Evolutionary conservation across 169 alveolate species (phyloP).

Genomic region (Eimeria necatrix): DNA sequence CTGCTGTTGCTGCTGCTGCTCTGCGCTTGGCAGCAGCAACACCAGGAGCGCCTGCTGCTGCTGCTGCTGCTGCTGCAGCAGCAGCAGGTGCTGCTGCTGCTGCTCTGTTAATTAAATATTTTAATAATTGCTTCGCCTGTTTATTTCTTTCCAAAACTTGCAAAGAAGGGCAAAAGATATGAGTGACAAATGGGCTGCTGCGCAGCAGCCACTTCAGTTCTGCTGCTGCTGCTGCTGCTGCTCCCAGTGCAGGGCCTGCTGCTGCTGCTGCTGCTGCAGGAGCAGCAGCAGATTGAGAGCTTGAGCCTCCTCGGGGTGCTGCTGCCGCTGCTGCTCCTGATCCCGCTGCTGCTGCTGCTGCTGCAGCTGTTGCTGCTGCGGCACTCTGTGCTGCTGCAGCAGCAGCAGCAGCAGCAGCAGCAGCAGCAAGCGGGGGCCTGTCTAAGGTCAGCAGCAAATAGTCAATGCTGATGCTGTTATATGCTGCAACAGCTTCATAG

Average conservation of each 20-base stretch:
- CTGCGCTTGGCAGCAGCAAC: no score
- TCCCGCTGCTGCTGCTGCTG: constrained; percentile 48
- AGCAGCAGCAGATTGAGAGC: constrained; percentile 22
- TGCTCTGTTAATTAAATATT: background rate
- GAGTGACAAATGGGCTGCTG: background rate
- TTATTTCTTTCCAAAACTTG: background rate
- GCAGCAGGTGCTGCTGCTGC: background rate
- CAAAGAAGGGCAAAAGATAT: constrained; percentile 26
- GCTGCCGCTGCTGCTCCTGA: background rate
- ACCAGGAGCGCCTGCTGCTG: background rate
- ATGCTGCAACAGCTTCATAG: constrained; percentile 19
- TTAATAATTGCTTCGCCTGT: background rate
- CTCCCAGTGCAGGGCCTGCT: background rate
- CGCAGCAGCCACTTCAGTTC: background rate
- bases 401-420: constrained; percentile 5
- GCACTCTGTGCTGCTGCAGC: constrained; percentile 17
- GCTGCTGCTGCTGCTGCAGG: constrained; percentile 21
- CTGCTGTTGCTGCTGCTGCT: no score
- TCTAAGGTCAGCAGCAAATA: background rate
- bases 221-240: constrained; percentile 29
- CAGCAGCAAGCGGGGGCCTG: background rate
- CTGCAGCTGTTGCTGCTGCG: background rate
- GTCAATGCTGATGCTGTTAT: background rate
- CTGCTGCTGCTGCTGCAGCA: background rate
- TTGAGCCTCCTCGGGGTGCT: background rate